These are phyloP conservation scores for Pythium pyrilobum DNA, from an alignment of 352 stramenopile genomes.

Conservation along the genomic window DNA sequence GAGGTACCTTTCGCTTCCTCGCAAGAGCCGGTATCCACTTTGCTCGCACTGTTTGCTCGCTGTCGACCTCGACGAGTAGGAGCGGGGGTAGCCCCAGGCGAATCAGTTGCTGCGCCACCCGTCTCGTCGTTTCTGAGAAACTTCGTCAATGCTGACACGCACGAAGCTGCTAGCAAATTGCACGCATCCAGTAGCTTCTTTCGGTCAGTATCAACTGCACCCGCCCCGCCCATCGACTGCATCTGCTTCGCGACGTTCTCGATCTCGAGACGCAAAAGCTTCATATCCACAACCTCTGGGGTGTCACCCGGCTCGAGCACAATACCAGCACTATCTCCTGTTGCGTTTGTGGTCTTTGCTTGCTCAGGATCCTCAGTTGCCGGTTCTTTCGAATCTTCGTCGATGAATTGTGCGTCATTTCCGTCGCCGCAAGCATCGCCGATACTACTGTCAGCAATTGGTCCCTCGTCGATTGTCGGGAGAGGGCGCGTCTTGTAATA, in stretches of 20 bases:
- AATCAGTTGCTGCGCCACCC: not conserved
- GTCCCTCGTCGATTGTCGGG: not conserved
- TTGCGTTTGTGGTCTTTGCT: too few relatives aligned
- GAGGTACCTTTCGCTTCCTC: not conserved
- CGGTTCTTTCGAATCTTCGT: not conserved
- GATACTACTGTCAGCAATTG: not conserved
- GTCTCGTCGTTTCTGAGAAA: conserved; percentile 35
- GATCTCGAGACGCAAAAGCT: conserved; percentile 67
- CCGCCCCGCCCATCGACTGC: conserved; percentile 24
- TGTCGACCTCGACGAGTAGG: conserved; percentile 5
- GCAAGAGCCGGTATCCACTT: not conserved
- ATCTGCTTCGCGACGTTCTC: conserved; percentile 40
- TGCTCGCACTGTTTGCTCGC: conserved; percentile 20
- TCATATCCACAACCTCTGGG: conserved; percentile 59
- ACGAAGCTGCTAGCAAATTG: conserved; percentile 53
- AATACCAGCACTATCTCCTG: not conserved
- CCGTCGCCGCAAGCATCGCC: not conserved
- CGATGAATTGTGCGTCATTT: not conserved
- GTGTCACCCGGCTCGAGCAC: conserved; percentile 35
- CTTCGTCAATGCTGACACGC: conserved; percentile 53
- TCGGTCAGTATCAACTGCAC: conserved; percentile 10
- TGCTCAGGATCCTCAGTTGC: too few relatives aligned
- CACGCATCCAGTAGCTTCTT: conserved; percentile 57
- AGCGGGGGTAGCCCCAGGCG: not conserved
- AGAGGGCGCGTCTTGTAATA: conserved; percentile 47